Conservation (phyloP, 176 grass and related monocot species). For the Secale cereale region DNA sequence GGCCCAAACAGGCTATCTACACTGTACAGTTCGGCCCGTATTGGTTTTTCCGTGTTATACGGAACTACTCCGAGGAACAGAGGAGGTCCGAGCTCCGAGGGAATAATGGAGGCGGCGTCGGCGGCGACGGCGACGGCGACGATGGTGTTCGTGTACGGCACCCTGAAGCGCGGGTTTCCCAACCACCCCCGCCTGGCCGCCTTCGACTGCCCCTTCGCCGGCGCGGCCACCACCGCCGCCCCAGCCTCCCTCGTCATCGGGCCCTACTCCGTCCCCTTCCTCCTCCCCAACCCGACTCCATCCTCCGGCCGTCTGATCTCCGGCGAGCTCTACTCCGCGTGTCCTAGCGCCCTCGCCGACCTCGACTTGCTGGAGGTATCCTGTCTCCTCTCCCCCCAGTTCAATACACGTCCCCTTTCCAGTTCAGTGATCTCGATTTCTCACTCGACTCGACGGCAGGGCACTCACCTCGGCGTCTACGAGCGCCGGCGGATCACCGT, state of each 20-base stretch:
- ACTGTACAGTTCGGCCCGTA: neutral
- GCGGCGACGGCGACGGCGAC: constrained; percentile 1
- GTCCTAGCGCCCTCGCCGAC: constrained; percentile 37
- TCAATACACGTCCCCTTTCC: neutral
- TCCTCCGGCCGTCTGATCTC: constrained; percentile 26
- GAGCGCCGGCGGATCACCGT: constrained; percentile 56
- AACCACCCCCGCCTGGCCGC: constrained; percentile 52
- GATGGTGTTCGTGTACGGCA: constrained; percentile 80
- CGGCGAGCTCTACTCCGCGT: constrained; percentile 37
- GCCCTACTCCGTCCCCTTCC: constrained; percentile 58
- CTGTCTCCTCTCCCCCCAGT: neutral
- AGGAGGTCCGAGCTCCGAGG: neutral
- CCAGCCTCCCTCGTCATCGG: constrained; percentile 48
- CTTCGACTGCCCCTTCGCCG: constrained; percentile 17
- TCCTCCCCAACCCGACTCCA: constrained; percentile 30
- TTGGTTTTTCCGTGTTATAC: neutral
- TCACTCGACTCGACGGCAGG: constrained; percentile 29
- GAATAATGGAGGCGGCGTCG: neutral
- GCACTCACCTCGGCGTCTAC: constrained; percentile 60
- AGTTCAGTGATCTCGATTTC: constrained; percentile 1
- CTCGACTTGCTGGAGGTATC: constrained; percentile 50
- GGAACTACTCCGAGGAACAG: neutral
- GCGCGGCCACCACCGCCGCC: constrained; percentile 19
- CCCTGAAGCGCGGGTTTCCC: constrained; percentile 68
- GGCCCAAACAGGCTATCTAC: neutral